Conservation (phyloP, 441 rosid genomes). For the Adansonia madagascariensis region DNA sequence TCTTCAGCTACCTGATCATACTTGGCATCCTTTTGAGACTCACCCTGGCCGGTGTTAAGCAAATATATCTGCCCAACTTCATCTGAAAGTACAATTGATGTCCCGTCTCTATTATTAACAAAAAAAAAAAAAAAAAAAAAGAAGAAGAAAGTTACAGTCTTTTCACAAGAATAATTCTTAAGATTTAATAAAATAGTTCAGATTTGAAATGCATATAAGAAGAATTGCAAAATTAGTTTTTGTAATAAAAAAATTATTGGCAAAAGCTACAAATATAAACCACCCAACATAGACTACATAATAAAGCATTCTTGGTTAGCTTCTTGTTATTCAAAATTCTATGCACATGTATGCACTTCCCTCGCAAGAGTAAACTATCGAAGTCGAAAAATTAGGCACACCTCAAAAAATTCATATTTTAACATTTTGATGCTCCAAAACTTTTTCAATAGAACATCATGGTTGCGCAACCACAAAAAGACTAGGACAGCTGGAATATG, state of each 20-base stretch:
- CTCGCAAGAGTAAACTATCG: not conserved
- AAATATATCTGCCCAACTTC: slow-evolving; percentile 87
- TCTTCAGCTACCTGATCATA: slow-evolving; percentile 68
- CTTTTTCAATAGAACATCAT: not conserved
- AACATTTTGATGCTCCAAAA: not conserved
- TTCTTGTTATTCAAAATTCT: slow-evolving; percentile 10
- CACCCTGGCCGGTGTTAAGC: slow-evolving; percentile 83
- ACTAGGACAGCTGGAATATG: slow-evolving; percentile 12
- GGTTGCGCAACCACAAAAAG: not conserved
- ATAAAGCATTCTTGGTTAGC: slow-evolving; percentile 7
- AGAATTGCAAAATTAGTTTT: not conserved
- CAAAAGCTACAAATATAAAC: slow-evolving; percentile 5
- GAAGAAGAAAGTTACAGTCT: slow-evolving; percentile 14
- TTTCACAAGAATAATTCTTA: slow-evolving; percentile 14
- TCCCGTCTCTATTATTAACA: slow-evolving; percentile 63
- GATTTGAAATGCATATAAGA: slow-evolving; percentile 13
- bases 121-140: not conserved
- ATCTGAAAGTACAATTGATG: slow-evolving; percentile 83
- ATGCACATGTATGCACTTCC: not conserved
- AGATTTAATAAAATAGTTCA: slow-evolving; percentile 12
- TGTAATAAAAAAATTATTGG: not conserved
- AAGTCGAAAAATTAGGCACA: not conserved
- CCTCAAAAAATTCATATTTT: not conserved
- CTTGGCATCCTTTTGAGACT: slow-evolving; percentile 77
- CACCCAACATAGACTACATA: not conserved